Evolutionary conservation across 345 rosid species (phyloP).

Genomic region (Raphanus sativus): DNA sequence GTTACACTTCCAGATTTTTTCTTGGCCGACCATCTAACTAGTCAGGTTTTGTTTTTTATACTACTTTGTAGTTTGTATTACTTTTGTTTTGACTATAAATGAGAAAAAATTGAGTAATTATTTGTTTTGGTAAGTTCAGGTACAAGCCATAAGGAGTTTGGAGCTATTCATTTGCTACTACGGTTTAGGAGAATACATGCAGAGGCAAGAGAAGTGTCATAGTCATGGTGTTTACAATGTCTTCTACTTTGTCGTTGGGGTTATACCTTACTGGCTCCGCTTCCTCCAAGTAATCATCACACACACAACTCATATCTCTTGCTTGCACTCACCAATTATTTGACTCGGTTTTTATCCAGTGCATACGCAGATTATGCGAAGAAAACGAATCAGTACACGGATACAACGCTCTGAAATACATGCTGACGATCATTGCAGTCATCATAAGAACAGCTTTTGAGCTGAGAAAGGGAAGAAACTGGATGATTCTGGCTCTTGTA

Average conservation of each 20-base stretch:
- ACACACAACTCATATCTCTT: not conserved
- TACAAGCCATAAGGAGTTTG: slow-evolving; percentile 64
- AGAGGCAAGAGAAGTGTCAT: slow-evolving; percentile 61
- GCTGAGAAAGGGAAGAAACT: slow-evolving; percentile 51
- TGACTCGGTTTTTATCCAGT: slow-evolving; percentile 32
- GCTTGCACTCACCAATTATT: not conserved
- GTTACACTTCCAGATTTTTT: slow-evolving; percentile 66
- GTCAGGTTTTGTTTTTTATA: slow-evolving; percentile 45
- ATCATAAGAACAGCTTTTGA: slow-evolving; percentile 57
- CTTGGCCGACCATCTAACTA: slow-evolving; percentile 65
- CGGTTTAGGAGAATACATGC: slow-evolving; percentile 56
- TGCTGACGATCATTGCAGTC: slow-evolving; percentile 63
- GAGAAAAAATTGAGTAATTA: not conserved
- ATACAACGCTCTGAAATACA: slow-evolving; percentile 63
- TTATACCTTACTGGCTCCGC: slow-evolving; percentile 69
- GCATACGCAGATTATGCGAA: slow-evolving; percentile 59
- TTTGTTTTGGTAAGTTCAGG: slow-evolving; percentile 39
- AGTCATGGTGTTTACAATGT: slow-evolving; percentile 57
- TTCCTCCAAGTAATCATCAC: slow-evolving; percentile 53
- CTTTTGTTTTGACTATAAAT: not conserved
- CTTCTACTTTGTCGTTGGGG: slow-evolving; percentile 59
- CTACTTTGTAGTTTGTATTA: not conserved
- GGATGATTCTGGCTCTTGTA: slow-evolving; percentile 61
- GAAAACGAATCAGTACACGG: slow-evolving; percentile 56
- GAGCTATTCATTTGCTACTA: slow-evolving; percentile 77